Conservation (phyloP, 805 yeast genomes). For the Nakazawaea molendinolei region DNA sequence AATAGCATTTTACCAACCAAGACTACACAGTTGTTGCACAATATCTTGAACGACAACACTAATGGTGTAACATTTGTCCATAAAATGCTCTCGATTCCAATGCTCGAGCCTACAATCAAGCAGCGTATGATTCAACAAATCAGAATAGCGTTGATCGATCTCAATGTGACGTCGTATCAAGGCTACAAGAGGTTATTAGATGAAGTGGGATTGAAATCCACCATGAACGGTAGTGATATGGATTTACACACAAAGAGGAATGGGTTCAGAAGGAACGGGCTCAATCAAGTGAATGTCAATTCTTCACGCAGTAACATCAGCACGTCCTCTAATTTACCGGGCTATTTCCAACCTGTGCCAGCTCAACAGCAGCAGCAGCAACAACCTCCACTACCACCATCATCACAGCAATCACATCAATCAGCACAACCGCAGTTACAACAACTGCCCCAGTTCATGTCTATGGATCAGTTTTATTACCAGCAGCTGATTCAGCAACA, state of each 20-base stretch:
- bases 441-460: conserved; percentile 3
- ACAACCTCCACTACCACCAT: not conserved
- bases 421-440: conserved; percentile 1
- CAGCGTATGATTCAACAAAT: conserved; percentile 55
- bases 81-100: conserved; percentile 71
- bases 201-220: conserved; percentile 64
- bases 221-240: not conserved
- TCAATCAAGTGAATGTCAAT: too few species aligned
- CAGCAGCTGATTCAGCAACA: conserved; percentile 4
- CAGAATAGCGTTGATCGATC: conserved; percentile 53
- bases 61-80: conserved; percentile 75
- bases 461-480: conserved; percentile 11
- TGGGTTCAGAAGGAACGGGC: not conserved
- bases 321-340: not conserved
- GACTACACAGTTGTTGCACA: conserved; percentile 44
- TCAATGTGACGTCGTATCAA: conserved; percentile 50
- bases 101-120: conserved; percentile 50
- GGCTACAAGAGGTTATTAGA: conserved; percentile 84
- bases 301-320: not conserved
- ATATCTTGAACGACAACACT: conserved; percentile 56
- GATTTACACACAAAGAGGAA: conserved; percentile 1
- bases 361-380: not conserved
- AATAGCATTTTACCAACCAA: conserved; percentile 14
- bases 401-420: conserved; percentile 1
- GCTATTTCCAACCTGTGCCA: not conserved